Evolutionary conservation across 306 rosid genomes (phyloP).

Genomic region (Notholithocarpus densiflorus): DNA sequence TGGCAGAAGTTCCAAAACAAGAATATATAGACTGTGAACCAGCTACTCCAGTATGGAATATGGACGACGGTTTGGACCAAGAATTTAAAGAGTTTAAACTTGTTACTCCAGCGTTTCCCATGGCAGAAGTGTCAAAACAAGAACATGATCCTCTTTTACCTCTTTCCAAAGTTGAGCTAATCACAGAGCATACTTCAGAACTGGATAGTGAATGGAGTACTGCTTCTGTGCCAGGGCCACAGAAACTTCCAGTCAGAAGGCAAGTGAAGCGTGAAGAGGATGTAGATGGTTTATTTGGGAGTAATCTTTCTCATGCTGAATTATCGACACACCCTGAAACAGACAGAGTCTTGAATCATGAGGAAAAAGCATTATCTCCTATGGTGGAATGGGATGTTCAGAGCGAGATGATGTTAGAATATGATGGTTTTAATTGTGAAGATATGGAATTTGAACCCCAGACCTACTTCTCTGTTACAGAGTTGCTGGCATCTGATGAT

Average conservation of each 20-base stretch:
- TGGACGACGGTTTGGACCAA: slow-evolving; percentile 39
- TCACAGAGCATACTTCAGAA: slow-evolving; percentile 52
- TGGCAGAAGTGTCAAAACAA: slow-evolving; percentile 40
- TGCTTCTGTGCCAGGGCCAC: slow-evolving; percentile 51
- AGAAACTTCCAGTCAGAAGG: slow-evolving; percentile 82
- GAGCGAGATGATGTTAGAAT: slow-evolving; percentile 37
- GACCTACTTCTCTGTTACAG: slow-evolving; percentile 71
- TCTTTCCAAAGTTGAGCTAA: slow-evolving; percentile 59
- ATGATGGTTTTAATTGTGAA: slow-evolving; percentile 44
- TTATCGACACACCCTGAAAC: slow-evolving; percentile 29
- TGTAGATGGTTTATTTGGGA: slow-evolving; percentile 40
- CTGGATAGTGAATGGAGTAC: slow-evolving; percentile 57
- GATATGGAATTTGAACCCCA: slow-evolving; percentile 65
- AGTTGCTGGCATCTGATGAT: slow-evolving; percentile 65
- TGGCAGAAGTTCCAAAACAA: slow-evolving; percentile 40
- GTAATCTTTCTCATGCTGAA: slow-evolving; percentile 29
- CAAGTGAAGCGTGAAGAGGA: slow-evolving; percentile 70
- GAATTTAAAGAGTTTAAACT: slow-evolving; percentile 45
- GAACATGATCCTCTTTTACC: slow-evolving; percentile 71
- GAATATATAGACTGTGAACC: slow-evolving; percentile 44
- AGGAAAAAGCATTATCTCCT: slow-evolving; percentile 29
- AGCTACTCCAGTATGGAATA: slow-evolving; percentile 51
- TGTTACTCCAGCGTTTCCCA: slow-evolving; percentile 50
- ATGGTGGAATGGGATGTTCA: slow-evolving; percentile 46
- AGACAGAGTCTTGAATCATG: slow-evolving; percentile 25